A percentile compares a stretch with the other conserved stretches of the same genome.
Conservation (phyloP, 495 filamentous ascomycete genomes). For the Lasiosphaeria miniovina region DNA sequence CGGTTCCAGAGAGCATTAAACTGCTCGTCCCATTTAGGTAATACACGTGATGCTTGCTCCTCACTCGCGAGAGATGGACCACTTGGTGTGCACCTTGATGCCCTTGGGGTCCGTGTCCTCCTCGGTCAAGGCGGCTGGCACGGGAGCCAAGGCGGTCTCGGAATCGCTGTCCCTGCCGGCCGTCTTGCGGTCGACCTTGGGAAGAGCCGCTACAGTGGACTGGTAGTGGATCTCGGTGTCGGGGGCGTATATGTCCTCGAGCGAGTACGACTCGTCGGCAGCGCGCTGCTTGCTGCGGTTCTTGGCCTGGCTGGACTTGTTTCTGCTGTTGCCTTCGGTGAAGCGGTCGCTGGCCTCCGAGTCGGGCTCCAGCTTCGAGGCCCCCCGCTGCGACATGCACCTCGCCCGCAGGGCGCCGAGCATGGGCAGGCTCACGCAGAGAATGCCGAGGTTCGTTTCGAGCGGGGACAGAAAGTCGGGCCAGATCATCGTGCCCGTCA, state of each 20-base stretch:
- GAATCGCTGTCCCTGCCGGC: slow-evolving; percentile 14
- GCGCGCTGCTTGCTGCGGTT: slow-evolving; percentile 10
- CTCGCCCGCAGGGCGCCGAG: slow-evolving; percentile 18
- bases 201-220: slow-evolving; percentile 7
- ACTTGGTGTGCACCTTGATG: slow-evolving; percentile 24
- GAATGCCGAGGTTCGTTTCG: slow-evolving; percentile 30
- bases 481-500: slow-evolving; percentile 27
- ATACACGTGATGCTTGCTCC: too few species aligned
- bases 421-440: slow-evolving; percentile 35
- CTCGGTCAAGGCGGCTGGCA: background rate
- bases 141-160: slow-evolving; percentile 12
- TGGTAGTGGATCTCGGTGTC: slow-evolving; percentile 15
- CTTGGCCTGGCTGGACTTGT: slow-evolving; percentile 7
- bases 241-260: slow-evolving; percentile 18
- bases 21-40: too few species aligned
- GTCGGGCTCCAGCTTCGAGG: slow-evolving; percentile 18
- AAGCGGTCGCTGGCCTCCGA: slow-evolving; percentile 1
- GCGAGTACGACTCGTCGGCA: slow-evolving; percentile 4
- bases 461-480: slow-evolving; percentile 32
- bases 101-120: slow-evolving; percentile 4
- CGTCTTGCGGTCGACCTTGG: background rate
- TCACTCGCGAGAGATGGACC: slow-evolving; percentile 18
- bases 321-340: slow-evolving; percentile 3
- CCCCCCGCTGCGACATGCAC: slow-evolving; percentile 12
- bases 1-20: too few species aligned